Evolutionary conservation across 2,329 filamentous ascomycete genomes (phyloP).

Genomic region (Aureobasidium sp.): DNA sequence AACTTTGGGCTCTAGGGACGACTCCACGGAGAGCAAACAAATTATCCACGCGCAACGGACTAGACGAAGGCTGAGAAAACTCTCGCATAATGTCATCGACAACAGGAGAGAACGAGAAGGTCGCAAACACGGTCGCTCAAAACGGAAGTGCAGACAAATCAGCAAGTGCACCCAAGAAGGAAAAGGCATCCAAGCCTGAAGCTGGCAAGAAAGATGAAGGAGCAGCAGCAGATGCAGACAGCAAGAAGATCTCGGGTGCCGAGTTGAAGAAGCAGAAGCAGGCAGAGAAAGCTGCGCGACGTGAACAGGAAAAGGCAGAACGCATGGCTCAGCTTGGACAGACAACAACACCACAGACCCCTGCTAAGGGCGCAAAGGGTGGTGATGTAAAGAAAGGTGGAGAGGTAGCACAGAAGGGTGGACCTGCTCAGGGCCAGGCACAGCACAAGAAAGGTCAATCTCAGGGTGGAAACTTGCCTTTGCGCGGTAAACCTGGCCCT

Average conservation of each 20-base stretch:
- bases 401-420: conserved; percentile 28
- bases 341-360: conserved; percentile 31
- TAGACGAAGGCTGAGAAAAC: not conserved
- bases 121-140: not conserved
- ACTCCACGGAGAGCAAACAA: not conserved
- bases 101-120: conserved; percentile 1
- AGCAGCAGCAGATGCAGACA: conserved; percentile 6
- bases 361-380: conserved; percentile 35
- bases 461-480: conserved; percentile 38
- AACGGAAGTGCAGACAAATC: conserved; percentile 49
- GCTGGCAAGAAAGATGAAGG: conserved; percentile 20
- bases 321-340: conserved; percentile 25
- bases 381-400: conserved; percentile 34
- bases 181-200: conserved; percentile 20
- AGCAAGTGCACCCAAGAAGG: conserved; percentile 42
- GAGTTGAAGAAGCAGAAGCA: conserved; percentile 92
- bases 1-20: not conserved
- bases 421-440: conserved; percentile 36
- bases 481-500: conserved; percentile 26
- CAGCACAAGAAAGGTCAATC: conserved; percentile 27
- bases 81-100: not conserved
- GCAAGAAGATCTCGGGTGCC: conserved; percentile 71
- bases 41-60: not conserved
- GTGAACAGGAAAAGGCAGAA: conserved; percentile 58
- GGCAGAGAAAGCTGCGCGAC: conserved; percentile 89